Evolutionary conservation across 148 eudicot genomes (phyloP).

Genomic region (Fagopyrum homotropicum): DNA sequence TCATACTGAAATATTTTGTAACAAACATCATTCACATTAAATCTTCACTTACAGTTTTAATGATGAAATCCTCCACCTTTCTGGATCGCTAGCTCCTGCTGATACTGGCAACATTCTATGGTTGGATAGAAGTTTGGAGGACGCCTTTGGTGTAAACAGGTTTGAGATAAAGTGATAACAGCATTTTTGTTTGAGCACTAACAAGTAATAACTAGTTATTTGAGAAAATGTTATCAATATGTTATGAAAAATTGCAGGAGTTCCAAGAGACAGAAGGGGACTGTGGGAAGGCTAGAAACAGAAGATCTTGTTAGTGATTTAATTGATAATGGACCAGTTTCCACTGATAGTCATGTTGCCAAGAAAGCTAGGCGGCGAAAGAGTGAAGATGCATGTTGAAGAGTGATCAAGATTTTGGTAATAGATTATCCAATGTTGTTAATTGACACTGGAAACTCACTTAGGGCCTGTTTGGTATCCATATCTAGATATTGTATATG

Average conservation of each 20-base stretch:
- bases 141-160: conserved; percentile 40
- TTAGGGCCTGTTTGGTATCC: no score
- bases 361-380: conserved; percentile 52
- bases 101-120: conserved; percentile 58
- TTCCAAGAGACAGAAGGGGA: conserved; percentile 33
- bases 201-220: not conserved
- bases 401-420: conserved; percentile 7
- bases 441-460: no score
- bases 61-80: conserved; percentile 70
- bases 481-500: no score
- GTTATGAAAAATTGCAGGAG: conserved; percentile 19
- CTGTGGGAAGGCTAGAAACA: conserved; percentile 16
- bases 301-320: conserved; percentile 26
- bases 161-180: conserved; percentile 16
- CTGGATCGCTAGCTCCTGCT: conserved; percentile 62
- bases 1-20: not conserved
- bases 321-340: conserved; percentile 20
- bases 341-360: conserved; percentile 18
- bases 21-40: not conserved
- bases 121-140: conserved; percentile 47
- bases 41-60: conserved; percentile 47
- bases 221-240: not conserved
- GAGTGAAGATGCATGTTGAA: conserved; percentile 28
- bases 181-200: not conserved
- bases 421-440: not conserved